A percentile compares a stretch with the other conserved stretches of the same genome.
Evolutionary conservation across 2,329 filamentous ascomycete genomes (phyloP).

Genomic region (Hymenoscyphus scutula): DNA sequence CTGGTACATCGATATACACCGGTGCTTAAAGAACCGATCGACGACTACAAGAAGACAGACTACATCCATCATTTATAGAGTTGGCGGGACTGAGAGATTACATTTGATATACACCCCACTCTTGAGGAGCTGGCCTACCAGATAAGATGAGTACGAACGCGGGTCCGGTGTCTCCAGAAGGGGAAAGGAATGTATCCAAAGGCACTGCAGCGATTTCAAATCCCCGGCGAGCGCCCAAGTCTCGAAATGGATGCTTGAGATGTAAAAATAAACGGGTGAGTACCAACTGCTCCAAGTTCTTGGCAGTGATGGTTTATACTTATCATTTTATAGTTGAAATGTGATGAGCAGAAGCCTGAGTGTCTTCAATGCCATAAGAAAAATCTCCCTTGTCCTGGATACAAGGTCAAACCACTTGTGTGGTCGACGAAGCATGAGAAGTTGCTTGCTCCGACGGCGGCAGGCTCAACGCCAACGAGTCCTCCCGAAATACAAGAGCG

Average conservation of each 20-base stretch:
- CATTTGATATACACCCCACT: not conserved
- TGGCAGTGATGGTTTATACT: not conserved
- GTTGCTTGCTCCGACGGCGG: constrained; percentile 18
- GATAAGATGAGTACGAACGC: not conserved
- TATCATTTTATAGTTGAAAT: constrained; percentile 29
- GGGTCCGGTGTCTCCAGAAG: not conserved
- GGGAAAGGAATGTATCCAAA: not conserved
- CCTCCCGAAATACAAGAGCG: not conserved
- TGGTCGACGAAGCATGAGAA: constrained; percentile 37
- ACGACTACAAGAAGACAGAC: not conserved
- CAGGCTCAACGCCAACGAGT: not conserved
- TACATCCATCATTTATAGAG: not conserved
- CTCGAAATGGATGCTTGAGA: constrained; percentile 30
- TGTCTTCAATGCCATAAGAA: constrained; percentile 31
- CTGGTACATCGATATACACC: too few species aligned
- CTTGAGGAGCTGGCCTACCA: not conserved
- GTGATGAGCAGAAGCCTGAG: constrained; percentile 33
- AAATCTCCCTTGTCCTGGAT: constrained; percentile 30
- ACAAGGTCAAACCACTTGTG: constrained; percentile 28
- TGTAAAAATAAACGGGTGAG: constrained; percentile 34
- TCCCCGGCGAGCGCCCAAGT: constrained; percentile 31
- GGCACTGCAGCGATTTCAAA: constrained; percentile 16
- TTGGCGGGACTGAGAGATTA: not conserved
- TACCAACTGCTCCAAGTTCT: not conserved
- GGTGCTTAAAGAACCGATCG: too few species aligned